Evolutionary conservation across 495 filamentous ascomycete genomes (phyloP), one percentile per base, ranked within the genome.

Genomic region (Podospora anserina): DNA sequence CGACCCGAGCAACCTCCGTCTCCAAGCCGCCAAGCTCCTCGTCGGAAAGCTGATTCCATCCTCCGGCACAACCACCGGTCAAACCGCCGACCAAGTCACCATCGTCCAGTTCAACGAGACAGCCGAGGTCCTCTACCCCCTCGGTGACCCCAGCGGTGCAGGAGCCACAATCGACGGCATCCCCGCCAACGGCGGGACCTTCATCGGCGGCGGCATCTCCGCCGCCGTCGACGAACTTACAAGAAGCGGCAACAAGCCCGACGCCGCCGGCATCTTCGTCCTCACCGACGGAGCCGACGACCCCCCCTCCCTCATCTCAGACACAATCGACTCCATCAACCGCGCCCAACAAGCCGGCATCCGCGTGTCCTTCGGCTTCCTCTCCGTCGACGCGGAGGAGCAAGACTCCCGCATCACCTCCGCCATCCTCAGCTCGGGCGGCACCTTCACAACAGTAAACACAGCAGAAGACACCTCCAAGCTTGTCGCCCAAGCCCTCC

Each of bases 161-260:
- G 60, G 27, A 6, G 4, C 19, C 28, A 18, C 26, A 7, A 34
- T 63, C 28, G 60, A 63, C n/a, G 60, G 60, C 18, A 63, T 63
- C 26, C 18, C 18, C 3, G 60, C 60, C 32, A n/a, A 63, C 32
- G 60, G 60, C 18, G 60, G 60, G 13, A 63, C 60, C 5, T 63
- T 63, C 60, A 63, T 63, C 27, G 60, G 60, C 20, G 18, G 20
- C 15, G 60, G 60, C 18, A 34, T 63, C 28, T 30, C 26, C 15
- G 60, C 60, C 28, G 60, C 60, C 20, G 11, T 63, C 20, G 60
- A 63, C 32, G 60, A 63, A 26, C 60, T 63, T 26, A 63, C 60
- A 5, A 63, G 26, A 32, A 16, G 7, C 27, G 26, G 26, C 0
- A 28, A 11, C 19, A 28, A 23, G 16, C 26, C 19, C 13, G 60